Evolutionary conservation across 2,329 filamentous ascomycete species (phyloP).

Genomic region (Helicocarpus griseus): DNA sequence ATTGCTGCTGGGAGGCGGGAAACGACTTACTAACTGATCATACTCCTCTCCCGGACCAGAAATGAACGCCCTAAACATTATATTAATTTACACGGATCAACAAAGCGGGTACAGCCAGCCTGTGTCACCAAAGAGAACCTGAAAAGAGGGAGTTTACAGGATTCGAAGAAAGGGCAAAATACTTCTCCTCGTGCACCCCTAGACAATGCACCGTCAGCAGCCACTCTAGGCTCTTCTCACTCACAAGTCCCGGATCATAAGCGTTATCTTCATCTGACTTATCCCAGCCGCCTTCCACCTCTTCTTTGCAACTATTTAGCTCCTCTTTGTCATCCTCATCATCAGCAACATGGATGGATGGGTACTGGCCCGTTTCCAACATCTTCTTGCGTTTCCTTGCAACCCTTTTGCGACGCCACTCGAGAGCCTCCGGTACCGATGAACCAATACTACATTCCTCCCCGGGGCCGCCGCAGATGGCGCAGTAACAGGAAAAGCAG

Average conservation of each 20-base stretch:
- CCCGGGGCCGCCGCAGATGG: conserved; percentile 1
- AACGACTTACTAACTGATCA: not conserved
- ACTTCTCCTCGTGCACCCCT: not conserved
- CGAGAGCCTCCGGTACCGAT: not conserved
- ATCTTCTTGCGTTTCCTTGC: not conserved
- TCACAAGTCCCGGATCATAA: conserved; percentile 4
- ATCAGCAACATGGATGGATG: not conserved
- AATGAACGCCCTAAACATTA: not conserved
- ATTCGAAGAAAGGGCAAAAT: not conserved
- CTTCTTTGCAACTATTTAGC: not conserved
- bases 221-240: not conserved
- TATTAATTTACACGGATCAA: not conserved
- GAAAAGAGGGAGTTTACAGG: not conserved
- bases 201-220: not conserved
- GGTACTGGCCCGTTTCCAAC: not conserved
- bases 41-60: not conserved
- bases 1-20: not conserved
- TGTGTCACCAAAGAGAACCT: not conserved
- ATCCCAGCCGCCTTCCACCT: not conserved
- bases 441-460: not conserved
- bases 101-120: not conserved
- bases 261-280: not conserved
- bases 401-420: not conserved
- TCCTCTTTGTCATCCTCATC: not conserved
- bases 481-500: not conserved